Conservation (phyloP, 352 stramenopile genomes). For the Globisporangium radiosum region DNA sequence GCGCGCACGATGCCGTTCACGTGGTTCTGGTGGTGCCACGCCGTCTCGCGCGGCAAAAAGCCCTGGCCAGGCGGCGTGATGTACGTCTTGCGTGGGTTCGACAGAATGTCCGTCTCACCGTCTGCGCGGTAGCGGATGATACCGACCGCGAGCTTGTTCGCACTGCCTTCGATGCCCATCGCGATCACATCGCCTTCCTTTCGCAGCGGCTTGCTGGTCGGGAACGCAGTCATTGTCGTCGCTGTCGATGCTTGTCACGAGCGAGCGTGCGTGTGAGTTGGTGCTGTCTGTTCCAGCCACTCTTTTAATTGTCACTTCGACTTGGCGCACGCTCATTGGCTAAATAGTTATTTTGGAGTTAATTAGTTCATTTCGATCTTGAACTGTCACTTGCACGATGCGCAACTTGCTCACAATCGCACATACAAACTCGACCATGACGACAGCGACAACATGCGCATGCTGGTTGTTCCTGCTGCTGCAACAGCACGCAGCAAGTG, state of each 20-base stretch:
- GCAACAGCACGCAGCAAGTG: not conserved
- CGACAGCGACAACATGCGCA: not conserved
- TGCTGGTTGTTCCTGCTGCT: not conserved
- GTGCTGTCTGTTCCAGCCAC: not conserved
- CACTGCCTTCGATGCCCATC: conserved; percentile 97
- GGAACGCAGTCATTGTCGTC: conserved; percentile 14
- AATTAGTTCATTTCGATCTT: not conserved
- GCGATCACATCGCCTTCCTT: conserved; percentile 84
- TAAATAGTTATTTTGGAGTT: conserved; percentile 9
- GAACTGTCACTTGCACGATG: not conserved
- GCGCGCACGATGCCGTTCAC: conserved; percentile 92
- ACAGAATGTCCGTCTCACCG: conserved; percentile 90
- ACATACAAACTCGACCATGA: not conserved
- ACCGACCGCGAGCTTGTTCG: conserved; percentile 96
- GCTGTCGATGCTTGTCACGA: not conserved
- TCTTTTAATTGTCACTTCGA: not conserved
- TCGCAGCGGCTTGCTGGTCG: conserved; percentile 27
- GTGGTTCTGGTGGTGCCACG: conserved; percentile 98
- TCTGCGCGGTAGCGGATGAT: conserved; percentile 70
- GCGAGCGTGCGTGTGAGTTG: too few relatives aligned
- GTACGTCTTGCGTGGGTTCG: conserved; percentile 99
- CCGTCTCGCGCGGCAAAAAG: conserved; percentile 98
- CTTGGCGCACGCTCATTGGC: conserved; percentile 24
- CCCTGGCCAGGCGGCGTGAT: conserved; percentile 96
- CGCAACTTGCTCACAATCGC: not conserved